These are phyloP conservation scores for Monosporascus sp. DNA, from an alignment of 2,329 filamentous ascomycete genomes.

Conservation along the genomic window DNA sequence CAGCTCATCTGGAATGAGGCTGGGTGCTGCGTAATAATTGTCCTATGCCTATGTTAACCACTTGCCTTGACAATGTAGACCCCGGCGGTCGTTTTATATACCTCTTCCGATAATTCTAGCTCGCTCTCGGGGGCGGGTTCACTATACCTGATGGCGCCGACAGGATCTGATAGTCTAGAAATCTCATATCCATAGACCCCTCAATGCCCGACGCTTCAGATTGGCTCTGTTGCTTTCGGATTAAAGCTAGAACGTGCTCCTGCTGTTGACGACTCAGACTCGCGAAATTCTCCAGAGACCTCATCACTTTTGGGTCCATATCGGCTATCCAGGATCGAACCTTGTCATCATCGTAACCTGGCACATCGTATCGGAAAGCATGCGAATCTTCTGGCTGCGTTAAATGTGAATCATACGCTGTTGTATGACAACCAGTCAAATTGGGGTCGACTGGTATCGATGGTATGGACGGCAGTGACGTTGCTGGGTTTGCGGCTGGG, in stretches of 20 bases:
- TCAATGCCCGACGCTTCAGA: constrained; percentile 9
- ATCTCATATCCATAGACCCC: constrained; percentile 12
- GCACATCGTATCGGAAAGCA: constrained; percentile 5
- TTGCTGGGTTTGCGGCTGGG: constrained; percentile 1
- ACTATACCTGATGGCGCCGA: constrained; percentile 11
- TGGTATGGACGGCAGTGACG: constrained; percentile 12
- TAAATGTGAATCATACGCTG: not conserved
- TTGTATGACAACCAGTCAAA: constrained; percentile 5
- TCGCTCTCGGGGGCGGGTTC: not conserved
- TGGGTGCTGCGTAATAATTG: not conserved
- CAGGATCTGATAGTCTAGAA: constrained; percentile 11
- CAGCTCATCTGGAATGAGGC: not conserved
- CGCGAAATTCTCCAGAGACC: constrained; percentile 19
- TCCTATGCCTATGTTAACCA: not conserved
- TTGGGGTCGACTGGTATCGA: constrained; percentile 14
- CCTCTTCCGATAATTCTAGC: not conserved
- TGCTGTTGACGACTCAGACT: constrained; percentile 18
- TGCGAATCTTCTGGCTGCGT: not conserved
- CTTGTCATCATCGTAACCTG: constrained; percentile 10
- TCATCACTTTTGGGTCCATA: constrained; percentile 15
- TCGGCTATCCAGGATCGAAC: constrained; percentile 11
- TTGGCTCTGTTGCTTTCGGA: constrained; percentile 16
- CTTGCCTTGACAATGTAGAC: not conserved
- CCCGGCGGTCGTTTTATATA: not conserved
- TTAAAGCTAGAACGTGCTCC: constrained; percentile 16